Evolutionary conservation across 306 rosid species (phyloP).

Genomic region (Nissolia schottii): DNA sequence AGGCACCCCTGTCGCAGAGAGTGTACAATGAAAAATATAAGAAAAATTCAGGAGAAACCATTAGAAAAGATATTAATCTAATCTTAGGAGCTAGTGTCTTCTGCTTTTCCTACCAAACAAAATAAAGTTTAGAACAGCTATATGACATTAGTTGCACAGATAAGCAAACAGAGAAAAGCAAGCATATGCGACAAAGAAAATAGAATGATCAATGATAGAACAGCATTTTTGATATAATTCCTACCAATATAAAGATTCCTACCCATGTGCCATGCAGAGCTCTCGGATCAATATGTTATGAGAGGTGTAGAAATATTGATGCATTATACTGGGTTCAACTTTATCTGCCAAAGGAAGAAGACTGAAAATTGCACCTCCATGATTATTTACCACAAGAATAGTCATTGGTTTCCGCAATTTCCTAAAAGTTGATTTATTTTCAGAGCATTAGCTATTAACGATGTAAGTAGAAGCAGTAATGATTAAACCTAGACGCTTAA

Average conservation of each 20-base stretch:
- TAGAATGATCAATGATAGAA: background rate
- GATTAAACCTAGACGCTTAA: background rate
- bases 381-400: slow-evolving; percentile 75
- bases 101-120: background rate
- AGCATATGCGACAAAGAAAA: background rate
- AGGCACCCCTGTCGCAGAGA: too few relatives aligned
- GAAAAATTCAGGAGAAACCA: too few relatives aligned
- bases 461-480: background rate
- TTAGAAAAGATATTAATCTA: background rate
- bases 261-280: slow-evolving; percentile 90
- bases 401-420: slow-evolving; percentile 81
- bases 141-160: background rate
- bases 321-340: slow-evolving; percentile 51
- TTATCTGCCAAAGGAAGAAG: slow-evolving; percentile 75
- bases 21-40: too few relatives aligned
- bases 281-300: slow-evolving; percentile 61
- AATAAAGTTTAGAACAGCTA: background rate
- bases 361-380: slow-evolving; percentile 95
- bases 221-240: slow-evolving; percentile 12
- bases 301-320: slow-evolving; percentile 73
- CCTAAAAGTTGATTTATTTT: slow-evolving; percentile 44
- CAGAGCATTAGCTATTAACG: slow-evolving; percentile 6
- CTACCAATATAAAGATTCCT: slow-evolving; percentile 17
- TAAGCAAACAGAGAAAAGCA: background rate
- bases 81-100: background rate